A percentile compares a stretch with the other conserved stretches of the same genome.
These are phyloP conservation scores for Pythium folliculosum DNA, from an alignment of 352 stramenopile species.

Conservation along the genomic window DNA sequence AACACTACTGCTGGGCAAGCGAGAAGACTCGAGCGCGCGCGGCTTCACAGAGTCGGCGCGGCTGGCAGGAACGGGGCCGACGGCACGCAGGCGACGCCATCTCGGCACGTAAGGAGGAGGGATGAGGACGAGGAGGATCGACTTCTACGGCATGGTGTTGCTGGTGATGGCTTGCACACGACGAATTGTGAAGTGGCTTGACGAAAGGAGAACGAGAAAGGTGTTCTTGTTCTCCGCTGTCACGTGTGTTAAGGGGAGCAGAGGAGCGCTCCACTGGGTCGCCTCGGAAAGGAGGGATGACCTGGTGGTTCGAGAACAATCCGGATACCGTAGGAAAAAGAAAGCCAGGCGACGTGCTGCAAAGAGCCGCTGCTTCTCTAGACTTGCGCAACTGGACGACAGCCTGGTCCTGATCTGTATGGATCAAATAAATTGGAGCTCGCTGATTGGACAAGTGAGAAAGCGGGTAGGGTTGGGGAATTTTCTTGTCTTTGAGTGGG, in stretches of 20 bases:
- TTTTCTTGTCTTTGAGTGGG: conserved; percentile 6
- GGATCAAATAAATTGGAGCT: conserved; percentile 9
- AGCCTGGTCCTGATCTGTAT: background rate
- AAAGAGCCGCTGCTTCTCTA: background rate
- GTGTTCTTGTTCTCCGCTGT: background rate
- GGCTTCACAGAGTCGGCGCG: too few relatives aligned
- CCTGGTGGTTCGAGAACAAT: background rate
- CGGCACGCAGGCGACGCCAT: too few relatives aligned
- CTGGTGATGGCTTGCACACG: background rate
- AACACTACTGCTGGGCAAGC: too few relatives aligned
- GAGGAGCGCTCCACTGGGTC: background rate
- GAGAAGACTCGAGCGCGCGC: too few relatives aligned
- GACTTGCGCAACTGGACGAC: background rate
- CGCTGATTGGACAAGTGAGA: background rate
- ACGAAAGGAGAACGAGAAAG: background rate
- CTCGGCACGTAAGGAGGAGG: background rate
- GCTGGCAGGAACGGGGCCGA: too few relatives aligned
- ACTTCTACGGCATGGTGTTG: background rate
- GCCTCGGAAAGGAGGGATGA: conserved; percentile 5
- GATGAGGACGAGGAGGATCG: background rate
- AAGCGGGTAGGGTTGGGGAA: conserved; percentile 8
- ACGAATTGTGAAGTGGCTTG: conserved; percentile 7
- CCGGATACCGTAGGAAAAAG: background rate
- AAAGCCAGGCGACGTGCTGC: conserved; percentile 16
- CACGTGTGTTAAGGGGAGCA: background rate